phyloP scores from a whole-genome alignment of 2,329 filamentous ascomycete genomes.

The Aspergillus japonicus region DNA sequence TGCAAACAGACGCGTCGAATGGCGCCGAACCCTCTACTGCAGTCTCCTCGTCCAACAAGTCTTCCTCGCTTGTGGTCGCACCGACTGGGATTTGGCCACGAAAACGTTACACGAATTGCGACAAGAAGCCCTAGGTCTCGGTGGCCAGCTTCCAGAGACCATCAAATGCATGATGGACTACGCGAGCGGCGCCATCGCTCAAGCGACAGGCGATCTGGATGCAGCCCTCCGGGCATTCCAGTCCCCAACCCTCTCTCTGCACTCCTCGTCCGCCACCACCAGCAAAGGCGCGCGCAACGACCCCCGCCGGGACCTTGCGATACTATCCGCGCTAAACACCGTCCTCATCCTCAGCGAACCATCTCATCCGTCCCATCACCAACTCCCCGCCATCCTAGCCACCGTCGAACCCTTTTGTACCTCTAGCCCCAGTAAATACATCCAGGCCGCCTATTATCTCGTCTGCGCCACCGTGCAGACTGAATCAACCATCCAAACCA shows the following conservation, averaged over 20 bases:
- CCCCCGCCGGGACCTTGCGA: slow-evolving; percentile 61
- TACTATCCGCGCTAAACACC: slow-evolving; percentile 64
- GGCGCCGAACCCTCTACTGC: slow-evolving; percentile 65
- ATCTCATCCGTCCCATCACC: slow-evolving; percentile 55
- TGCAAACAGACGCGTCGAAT: slow-evolving; percentile 60
- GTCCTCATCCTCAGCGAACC: slow-evolving; percentile 71
- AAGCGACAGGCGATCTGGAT: slow-evolving; percentile 72
- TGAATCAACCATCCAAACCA: slow-evolving; percentile 71
- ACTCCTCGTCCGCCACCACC: slow-evolving; percentile 26
- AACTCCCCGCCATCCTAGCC: slow-evolving; percentile 62
- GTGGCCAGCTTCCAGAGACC: slow-evolving; percentile 36
- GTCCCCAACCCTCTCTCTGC: slow-evolving; percentile 58
- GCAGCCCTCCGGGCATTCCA: slow-evolving; percentile 67
- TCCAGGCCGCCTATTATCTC: slow-evolving; percentile 75
- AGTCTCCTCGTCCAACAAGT: slow-evolving; percentile 71
- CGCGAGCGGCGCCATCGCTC: slow-evolving; percentile 70
- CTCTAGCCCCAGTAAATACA: slow-evolving; percentile 69
- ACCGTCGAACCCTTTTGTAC: slow-evolving; percentile 66
- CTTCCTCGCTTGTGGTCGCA: slow-evolving; percentile 67
- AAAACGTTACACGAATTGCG: slow-evolving; percentile 57
- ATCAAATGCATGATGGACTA: slow-evolving; percentile 64
- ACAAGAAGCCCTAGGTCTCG: slow-evolving; percentile 47
- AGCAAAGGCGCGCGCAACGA: slow-evolving; percentile 46
- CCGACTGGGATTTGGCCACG: slow-evolving; percentile 66
- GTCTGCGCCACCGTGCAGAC: slow-evolving; percentile 67